These are phyloP conservation scores for Dioscorea dumetorum DNA, from an alignment of 106 monocot species.

Conservation along the genomic window DNA sequence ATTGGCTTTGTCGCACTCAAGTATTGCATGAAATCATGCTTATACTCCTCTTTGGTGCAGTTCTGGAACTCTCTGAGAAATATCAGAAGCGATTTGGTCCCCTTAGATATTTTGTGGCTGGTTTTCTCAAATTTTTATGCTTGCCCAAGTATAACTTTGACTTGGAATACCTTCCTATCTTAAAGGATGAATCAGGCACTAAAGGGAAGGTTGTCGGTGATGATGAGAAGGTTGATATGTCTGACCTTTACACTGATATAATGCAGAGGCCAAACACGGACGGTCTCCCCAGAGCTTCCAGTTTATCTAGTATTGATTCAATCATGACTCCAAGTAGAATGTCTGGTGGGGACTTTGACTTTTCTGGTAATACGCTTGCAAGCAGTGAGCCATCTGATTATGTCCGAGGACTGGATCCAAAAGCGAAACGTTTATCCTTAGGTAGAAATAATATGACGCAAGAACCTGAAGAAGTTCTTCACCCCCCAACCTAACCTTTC, in stretches of 20 bases:
- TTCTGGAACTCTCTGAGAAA: constrained; percentile 94
- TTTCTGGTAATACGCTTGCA: constrained; percentile 45
- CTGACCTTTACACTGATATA: constrained; percentile 72
- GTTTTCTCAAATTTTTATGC: constrained; percentile 87
- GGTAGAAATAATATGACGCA: constrained; percentile 52
- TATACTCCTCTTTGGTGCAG: constrained; percentile 35
- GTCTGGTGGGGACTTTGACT: constrained; percentile 56
- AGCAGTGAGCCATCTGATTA: constrained; percentile 85
- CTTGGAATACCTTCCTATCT: constrained; percentile 77
- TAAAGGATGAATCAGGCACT: constrained; percentile 23
- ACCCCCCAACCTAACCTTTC: constrained; percentile 57
- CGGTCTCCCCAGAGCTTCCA: constrained; percentile 77
- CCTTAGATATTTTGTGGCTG: constrained; percentile 95
- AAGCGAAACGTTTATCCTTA: constrained; percentile 66
- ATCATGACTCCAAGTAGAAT: constrained; percentile 69
- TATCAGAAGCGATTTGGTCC: constrained; percentile 98
- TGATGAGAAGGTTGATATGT: constrained; percentile 34
- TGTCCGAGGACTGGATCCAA: constrained; percentile 85
- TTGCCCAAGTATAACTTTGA: constrained; percentile 91
- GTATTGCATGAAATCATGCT: no score
- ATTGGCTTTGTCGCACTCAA: no score
- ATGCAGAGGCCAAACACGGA: constrained; percentile 64
- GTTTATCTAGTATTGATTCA: constrained; percentile 92
- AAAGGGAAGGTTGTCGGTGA: constrained; percentile 28
- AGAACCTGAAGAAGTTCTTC: constrained; percentile 85